Percentiles rank a stretch among this genome's conserved stretches.
Conservation (phyloP, 305 asterid species). For the Fraxinus paxiana region DNA sequence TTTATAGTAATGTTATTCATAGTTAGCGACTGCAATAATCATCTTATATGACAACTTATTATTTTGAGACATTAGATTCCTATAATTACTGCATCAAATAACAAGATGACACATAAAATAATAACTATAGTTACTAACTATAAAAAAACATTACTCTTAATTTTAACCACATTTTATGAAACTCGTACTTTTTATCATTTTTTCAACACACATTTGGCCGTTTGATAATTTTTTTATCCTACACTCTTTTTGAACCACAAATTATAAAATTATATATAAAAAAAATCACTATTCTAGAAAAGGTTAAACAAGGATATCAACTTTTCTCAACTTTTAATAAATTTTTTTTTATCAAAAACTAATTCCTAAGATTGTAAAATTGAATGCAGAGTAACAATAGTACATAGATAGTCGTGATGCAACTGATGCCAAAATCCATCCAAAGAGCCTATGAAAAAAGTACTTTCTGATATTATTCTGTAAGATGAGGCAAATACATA, state of each 20-base stretch:
- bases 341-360: not conserved
- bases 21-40: too few relatives aligned
- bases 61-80: not conserved
- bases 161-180: not conserved
- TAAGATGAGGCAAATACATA: not conserved
- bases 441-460: not conserved
- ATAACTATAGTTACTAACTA: not conserved
- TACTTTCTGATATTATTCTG: not conserved
- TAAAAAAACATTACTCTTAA: not conserved
- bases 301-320: not conserved
- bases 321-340: not conserved
- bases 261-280: too few relatives aligned
- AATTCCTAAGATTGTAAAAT: not conserved
- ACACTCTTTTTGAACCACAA: not conserved
- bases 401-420: not conserved
- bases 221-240: not conserved
- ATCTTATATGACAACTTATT: not conserved
- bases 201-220: not conserved
- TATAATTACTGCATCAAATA: too few relatives aligned
- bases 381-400: not conserved
- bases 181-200: not conserved
- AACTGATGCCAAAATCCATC: not conserved
- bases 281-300: not conserved
- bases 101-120: not conserved
- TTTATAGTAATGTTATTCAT: too few relatives aligned